Evolutionary conservation across 768 basidiomycete species (phyloP).

Genomic region (Chiua virens): DNA sequence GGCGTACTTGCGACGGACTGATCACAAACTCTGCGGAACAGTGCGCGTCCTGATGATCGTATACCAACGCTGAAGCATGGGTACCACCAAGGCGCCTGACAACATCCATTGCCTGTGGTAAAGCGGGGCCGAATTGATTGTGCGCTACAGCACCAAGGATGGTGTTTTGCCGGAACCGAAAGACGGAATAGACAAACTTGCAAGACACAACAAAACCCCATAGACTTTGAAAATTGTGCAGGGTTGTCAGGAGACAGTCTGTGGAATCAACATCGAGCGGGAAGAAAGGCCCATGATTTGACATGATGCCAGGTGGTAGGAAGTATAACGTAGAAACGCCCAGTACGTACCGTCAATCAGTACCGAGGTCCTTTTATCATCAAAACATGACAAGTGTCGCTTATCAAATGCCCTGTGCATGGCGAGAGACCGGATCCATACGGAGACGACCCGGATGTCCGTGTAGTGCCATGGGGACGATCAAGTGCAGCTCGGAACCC

Average conservation of each 20-base stretch:
- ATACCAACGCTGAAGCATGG: not conserved
- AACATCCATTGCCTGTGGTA: conserved; percentile 32
- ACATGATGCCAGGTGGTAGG: conserved; percentile 3
- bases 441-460: too few relatives aligned
- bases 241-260: conserved; percentile 27
- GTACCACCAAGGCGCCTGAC: conserved; percentile 15
- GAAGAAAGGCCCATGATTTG: not conserved
- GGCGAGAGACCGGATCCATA: too few relatives aligned
- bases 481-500: too few relatives aligned
- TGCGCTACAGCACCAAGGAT: conserved; percentile 31
- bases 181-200: conserved; percentile 32
- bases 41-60: conserved; percentile 10
- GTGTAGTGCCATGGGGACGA: too few relatives aligned
- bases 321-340: not conserved
- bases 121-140: conserved; percentile 29
- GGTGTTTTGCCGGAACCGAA: conserved; percentile 29
- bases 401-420: too few relatives aligned
- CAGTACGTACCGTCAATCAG: not conserved
- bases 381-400: too few relatives aligned
- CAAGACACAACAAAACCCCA: conserved; percentile 26
- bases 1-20: conserved; percentile 21
- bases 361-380: too few relatives aligned
- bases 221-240: conserved; percentile 32
- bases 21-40: not conserved
- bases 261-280: conserved; percentile 30